Evolutionary conservation across 805 yeast species (phyloP), one percentile per base, ranked within the genome.

Genomic region (Candida boidinii): DNA sequence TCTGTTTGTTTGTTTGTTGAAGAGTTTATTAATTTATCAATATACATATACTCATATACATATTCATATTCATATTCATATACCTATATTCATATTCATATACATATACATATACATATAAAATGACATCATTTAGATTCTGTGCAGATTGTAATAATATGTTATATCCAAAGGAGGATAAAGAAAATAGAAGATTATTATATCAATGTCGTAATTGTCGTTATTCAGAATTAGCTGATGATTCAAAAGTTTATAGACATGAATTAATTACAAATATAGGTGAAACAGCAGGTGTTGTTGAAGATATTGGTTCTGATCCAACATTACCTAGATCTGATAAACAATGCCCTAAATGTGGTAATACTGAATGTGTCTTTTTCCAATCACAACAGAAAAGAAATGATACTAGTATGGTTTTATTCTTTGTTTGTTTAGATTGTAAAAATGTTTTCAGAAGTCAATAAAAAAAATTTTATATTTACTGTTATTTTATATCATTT

Each of bases 91-190:
- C 12, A 22, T 22, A 22, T 10, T n/a, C 24, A 10, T 10, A 15
- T 23, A n/a, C n/a, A n/a, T n/a, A n/a, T n/a, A n/a, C n/a, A n/a
- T n/a, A n/a, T 12, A 22, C 21, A 12, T 14, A 14, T 30, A 43
- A 19, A 28, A 85, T 84, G 94, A 86, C 94, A 49, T 86, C 96
- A 34, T 90, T 92, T 63, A 73, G 95, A 56, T 90, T 90, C 67
- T 90, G 98, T 60, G 79, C 92, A 49, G 94, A 90, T 54, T 90
- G 94, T 73, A 92, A 92, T 71, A 92, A 92, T 56, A 92, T 92
- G 98, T 72, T 92, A 62, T 92, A 92, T 57, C 98, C 98, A 15
- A 76, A 85, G 45, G 98, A 92, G 64, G 97, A 92, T 55, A 84
- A 81, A 51, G 85, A 79, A 37, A 67, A 73, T 43, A 76, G 73